These are phyloP conservation scores for Aechmea fasciata DNA, from an alignment of 176 grass and related monocot genomes.

Conservation along the genomic window DNA sequence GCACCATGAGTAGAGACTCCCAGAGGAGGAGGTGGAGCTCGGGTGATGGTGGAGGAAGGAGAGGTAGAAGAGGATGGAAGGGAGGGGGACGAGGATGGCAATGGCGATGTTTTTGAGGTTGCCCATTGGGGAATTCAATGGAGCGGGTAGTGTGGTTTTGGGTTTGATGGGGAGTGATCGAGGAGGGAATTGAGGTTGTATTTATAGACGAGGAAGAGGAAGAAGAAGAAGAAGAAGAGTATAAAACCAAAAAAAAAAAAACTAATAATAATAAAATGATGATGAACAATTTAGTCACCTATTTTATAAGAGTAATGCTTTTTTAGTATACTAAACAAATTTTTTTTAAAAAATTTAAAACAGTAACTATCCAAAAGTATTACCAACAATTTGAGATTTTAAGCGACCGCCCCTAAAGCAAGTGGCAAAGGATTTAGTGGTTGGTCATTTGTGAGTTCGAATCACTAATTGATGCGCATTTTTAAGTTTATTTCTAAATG, in stretches of 20 bases:
- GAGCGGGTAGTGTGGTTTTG: neutral
- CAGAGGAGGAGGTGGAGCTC: neutral
- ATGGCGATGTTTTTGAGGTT: constrained; percentile 56
- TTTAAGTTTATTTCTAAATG: too few species aligned
- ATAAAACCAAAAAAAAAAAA: neutral
- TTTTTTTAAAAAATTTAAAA: neutral
- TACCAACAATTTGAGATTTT: too few species aligned
- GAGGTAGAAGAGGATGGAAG: constrained; percentile 79
- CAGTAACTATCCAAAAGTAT: too few species aligned
- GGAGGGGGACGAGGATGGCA: constrained; percentile 62
- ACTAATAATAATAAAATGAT: constrained; percentile 1
- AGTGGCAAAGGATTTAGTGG: too few species aligned
- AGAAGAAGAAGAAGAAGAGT: neutral
- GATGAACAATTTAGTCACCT: neutral
- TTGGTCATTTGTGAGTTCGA: too few species aligned
- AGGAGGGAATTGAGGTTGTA: constrained; percentile 1
- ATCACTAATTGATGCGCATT: too few species aligned
- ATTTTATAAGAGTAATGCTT: neutral
- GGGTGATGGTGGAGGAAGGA: constrained; percentile 31
- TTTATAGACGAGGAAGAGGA: constrained; percentile 4
- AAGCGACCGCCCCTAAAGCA: too few species aligned
- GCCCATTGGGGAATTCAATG: neutral
- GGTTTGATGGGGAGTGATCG: neutral
- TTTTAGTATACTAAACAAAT: neutral
- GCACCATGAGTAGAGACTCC: constrained; percentile 49